Percentiles rank a stretch among this genome's conserved stretches.
Evolutionary conservation across 306 rosid genomes (phyloP).

Genomic region (Pyrus betulifolia): DNA sequence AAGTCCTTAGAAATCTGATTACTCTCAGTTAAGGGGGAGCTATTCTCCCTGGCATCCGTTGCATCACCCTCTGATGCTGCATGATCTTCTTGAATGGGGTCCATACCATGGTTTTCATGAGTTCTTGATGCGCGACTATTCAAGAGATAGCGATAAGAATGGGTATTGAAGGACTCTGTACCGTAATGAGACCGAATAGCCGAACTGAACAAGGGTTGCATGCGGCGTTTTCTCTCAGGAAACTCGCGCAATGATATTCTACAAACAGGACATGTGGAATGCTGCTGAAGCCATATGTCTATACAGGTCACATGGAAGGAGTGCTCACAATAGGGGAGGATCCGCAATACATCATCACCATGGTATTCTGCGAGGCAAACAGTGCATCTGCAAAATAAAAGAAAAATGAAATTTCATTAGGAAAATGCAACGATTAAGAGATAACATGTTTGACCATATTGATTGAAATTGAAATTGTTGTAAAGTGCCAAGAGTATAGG

Average conservation of each 20-base stretch:
- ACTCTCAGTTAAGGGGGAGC: conserved; percentile 29
- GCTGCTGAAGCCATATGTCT: conserved; percentile 91
- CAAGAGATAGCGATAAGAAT: conserved; percentile 39
- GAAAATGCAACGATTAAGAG: background rate
- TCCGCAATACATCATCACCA: conserved; percentile 62
- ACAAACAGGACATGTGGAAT: conserved; percentile 88
- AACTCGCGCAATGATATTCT: conserved; percentile 59
- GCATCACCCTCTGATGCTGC: conserved; percentile 36
- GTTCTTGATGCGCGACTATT: conserved; percentile 27
- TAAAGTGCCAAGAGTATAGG: background rate
- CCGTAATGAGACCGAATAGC: conserved; percentile 39
- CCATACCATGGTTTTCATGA: conserved; percentile 33
- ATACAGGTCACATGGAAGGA: conserved; percentile 82
- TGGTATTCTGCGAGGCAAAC: conserved; percentile 81
- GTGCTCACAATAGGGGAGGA: conserved; percentile 87
- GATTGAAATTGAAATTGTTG: background rate
- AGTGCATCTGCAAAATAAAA: conserved; percentile 53
- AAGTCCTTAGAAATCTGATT: conserved; percentile 38
- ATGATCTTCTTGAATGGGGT: conserved; percentile 37
- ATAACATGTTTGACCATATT: background rate
- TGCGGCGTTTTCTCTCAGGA: conserved; percentile 40
- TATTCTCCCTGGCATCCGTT: conserved; percentile 35
- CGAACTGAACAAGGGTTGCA: conserved; percentile 72
- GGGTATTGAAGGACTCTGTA: conserved; percentile 33
- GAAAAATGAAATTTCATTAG: conserved; percentile 18